A percentile compares a stretch with the other conserved stretches of the same genome.
Conservation (phyloP, 2,329 filamentous ascomycete genomes). For the Trichoderma asperellum region DNA sequence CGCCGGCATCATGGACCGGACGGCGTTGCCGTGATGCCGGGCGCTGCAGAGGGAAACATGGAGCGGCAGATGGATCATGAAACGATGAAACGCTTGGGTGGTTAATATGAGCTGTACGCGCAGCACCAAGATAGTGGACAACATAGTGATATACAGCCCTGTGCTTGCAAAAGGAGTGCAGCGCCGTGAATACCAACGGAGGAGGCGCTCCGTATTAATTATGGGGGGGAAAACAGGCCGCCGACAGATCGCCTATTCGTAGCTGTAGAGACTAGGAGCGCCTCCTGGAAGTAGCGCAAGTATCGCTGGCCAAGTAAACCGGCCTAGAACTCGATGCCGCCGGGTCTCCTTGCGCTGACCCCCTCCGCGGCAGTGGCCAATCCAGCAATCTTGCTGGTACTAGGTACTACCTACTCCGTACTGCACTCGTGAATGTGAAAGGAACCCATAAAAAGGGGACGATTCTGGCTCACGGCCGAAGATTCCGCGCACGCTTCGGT, state of each 20-base stretch:
- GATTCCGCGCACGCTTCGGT: constrained; percentile 3
- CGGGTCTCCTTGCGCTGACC: constrained; percentile 16
- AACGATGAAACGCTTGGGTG: constrained; percentile 15
- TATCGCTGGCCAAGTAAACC: neutral
- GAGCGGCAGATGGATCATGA: neutral
- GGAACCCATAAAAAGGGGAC: neutral
- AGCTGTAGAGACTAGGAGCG: neutral
- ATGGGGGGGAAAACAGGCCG: neutral
- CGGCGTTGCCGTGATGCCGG: constrained; percentile 19
- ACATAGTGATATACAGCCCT: neutral
- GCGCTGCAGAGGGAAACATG: constrained; percentile 14
- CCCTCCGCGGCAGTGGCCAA: constrained; percentile 3
- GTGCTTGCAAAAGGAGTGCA: neutral
- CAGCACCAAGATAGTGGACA: neutral
- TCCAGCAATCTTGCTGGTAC: constrained; percentile 1
- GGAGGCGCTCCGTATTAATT: neutral
- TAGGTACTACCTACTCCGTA: too few species aligned
- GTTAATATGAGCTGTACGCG: neutral
- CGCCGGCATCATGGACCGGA: constrained; percentile 16
- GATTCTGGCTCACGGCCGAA: constrained; percentile 8
- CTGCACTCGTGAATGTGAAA: neutral
- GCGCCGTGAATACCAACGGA: neutral
- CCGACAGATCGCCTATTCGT: neutral
- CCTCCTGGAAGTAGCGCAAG: neutral
- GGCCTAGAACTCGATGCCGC: neutral